Evolutionary conservation across 2,329 filamentous ascomycete genomes (phyloP).

Genomic region (Clonostachys rosea): DNA sequence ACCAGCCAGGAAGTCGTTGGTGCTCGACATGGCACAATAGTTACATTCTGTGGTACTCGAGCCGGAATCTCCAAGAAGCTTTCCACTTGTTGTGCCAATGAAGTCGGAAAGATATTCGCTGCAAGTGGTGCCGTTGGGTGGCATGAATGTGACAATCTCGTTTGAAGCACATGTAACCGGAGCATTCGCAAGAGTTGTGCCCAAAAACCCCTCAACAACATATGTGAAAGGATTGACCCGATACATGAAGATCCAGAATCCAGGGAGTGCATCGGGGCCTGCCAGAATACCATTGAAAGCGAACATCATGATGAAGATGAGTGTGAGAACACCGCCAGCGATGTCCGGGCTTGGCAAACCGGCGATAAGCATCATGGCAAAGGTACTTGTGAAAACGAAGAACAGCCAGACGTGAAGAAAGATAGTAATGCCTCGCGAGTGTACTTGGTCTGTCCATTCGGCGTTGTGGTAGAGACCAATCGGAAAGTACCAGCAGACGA

Average conservation of each 20-base stretch:
- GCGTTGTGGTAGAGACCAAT: slow-evolving; percentile 56
- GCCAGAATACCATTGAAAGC: slow-evolving; percentile 65
- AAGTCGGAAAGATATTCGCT: slow-evolving; percentile 49
- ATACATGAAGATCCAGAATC: slow-evolving; percentile 74
- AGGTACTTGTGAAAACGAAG: slow-evolving; percentile 64
- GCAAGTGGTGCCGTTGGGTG: slow-evolving; percentile 49
- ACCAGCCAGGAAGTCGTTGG: slow-evolving; percentile 29
- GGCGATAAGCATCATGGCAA: slow-evolving; percentile 58
- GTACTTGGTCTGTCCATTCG: slow-evolving; percentile 56
- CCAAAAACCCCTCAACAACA: slow-evolving; percentile 15
- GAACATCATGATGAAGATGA: slow-evolving; percentile 64
- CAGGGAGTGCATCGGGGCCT: slow-evolving; percentile 49
- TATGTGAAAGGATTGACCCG: slow-evolving; percentile 52
- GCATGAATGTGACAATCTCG: slow-evolving; percentile 62
- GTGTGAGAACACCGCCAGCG: slow-evolving; percentile 58
- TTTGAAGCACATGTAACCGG: slow-evolving; percentile 49
- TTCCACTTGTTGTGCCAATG: slow-evolving; percentile 16
- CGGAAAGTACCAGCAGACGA: slow-evolving; percentile 54
- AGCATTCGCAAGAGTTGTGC: slow-evolving; percentile 17
- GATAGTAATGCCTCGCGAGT: slow-evolving; percentile 54
- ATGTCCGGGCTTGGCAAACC: slow-evolving; percentile 51
- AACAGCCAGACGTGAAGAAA: slow-evolving; percentile 63
- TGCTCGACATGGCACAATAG: slow-evolving; percentile 34
- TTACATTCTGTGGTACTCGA: slow-evolving; percentile 59
- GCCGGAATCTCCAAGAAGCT: slow-evolving; percentile 58